Base-by-base conservation (phyloP, 1,284 basidiomycete genomes). In the Peniophora sp. region DNA sequence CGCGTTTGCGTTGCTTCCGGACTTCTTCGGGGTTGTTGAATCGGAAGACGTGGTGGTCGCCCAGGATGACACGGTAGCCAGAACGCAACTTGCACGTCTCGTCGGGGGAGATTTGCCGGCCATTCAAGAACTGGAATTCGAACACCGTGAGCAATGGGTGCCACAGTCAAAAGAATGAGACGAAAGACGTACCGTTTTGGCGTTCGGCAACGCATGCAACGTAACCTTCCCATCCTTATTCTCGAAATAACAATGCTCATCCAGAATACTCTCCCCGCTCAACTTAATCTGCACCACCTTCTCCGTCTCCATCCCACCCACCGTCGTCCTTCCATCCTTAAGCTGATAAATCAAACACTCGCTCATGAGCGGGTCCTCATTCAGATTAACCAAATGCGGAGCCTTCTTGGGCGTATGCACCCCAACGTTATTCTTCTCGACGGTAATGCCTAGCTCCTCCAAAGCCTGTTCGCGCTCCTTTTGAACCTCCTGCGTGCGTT, bases 321-420 rank as follows among this genome's bases (percentile, higher is more conserved):
- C 81, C 59, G 86, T 78, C 0, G 92, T 96, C 55, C 75, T 79
- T 2, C 96, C 96, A 2, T 76, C 81, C 65, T 97, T 97, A 63
- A 99, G 79, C 66, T 98, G 95, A 65, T 97, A 97, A 56, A 97
- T 89, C 56, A 96, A 72, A 69, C 92, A 95, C 73, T 92, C 90
- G 67, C 84, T 88, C 89, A 92, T 92, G 41, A 92, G 74, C 44
- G 89, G 89, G 72, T 92, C 89, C 78, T 93, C 91, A 66, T 94
- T 94, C 75, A 97, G 70, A 68, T 97, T 97, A 62, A 97, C 94
- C 56, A 97, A 72, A 71, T 96, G 93, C 2, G 95, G 94, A 82
- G 92, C 87, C 78, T 86, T 93, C 77, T 97, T 98, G n/a, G 96
- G 96, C n/a, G 96, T 95, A 72, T 97, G 93, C 48, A 99, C 92